phyloP scores from a whole-genome alignment of 1,139 yeast species.

The Candida gigantensis region DNA sequence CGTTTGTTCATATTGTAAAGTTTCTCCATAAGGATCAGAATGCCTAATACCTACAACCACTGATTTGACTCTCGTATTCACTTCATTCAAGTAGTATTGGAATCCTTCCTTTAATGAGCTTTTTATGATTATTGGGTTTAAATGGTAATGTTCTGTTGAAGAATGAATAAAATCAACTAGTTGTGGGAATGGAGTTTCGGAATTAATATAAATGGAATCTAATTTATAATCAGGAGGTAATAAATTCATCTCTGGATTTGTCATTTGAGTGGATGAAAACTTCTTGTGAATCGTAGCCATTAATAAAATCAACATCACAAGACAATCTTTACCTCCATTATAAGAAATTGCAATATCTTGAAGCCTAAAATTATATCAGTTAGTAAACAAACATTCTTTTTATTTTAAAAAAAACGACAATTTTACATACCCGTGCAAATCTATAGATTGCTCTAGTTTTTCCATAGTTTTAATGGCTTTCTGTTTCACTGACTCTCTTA shows the following conservation, averaged over 20 bases:
- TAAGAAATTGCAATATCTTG: constrained; percentile 72
- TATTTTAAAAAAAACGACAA: neutral
- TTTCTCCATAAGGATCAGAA: constrained; percentile 73
- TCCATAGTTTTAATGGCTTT: constrained; percentile 33
- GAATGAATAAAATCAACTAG: constrained; percentile 47
- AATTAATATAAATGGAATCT: constrained; percentile 68
- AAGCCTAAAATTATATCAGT: constrained; percentile 27
- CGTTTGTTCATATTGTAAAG: constrained; percentile 53
- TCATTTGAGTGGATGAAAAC: constrained; percentile 14
- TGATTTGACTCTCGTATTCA: constrained; percentile 53
- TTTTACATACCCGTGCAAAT: constrained; percentile 34
- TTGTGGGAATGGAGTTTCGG: constrained; percentile 66
- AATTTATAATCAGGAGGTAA: constrained; percentile 38
- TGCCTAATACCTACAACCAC: constrained; percentile 81
- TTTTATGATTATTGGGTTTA: constrained; percentile 48
- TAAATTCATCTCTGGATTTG: constrained; percentile 12
- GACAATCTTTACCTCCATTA: constrained; percentile 91
- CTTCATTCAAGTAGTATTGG: constrained; percentile 48
- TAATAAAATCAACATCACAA: constrained; percentile 73
- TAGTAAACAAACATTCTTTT: constrained; percentile 19
- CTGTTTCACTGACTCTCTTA: constrained; percentile 30
- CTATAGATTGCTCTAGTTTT: constrained; percentile 32
- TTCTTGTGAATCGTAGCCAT: constrained; percentile 56
- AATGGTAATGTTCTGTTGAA: constrained; percentile 44
- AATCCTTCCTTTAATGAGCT: constrained; percentile 67